phyloP scores from a whole-genome alignment of 2,329 filamentous ascomycete species.

The Penicillium nordicum region DNA sequence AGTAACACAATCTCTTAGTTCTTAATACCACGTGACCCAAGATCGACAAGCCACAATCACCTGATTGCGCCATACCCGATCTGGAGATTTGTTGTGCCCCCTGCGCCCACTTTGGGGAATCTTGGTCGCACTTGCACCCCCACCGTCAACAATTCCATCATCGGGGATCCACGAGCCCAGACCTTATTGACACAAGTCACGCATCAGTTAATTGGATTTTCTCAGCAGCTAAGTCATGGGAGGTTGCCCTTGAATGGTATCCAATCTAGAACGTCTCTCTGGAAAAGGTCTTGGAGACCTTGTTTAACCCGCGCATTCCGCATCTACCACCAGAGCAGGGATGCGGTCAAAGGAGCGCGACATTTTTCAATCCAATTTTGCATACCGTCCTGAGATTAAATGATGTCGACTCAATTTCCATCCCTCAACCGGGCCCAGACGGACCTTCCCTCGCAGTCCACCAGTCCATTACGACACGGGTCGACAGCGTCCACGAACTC shows the following conservation, averaged over 20 bases:
- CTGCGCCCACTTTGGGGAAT: slow-evolving; percentile 20
- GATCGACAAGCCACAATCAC: slow-evolving; percentile 28
- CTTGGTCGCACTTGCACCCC: slow-evolving; percentile 23
- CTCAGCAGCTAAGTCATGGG: not conserved
- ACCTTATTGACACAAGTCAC: not conserved
- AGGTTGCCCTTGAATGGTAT: slow-evolving; percentile 8
- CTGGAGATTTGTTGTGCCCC: slow-evolving; percentile 41
- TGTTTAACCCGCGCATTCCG: slow-evolving; percentile 17
- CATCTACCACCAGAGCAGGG: slow-evolving; percentile 35
- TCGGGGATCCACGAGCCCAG: slow-evolving; percentile 7
- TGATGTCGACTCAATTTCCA: slow-evolving; percentile 41
- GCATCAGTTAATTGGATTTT: not conserved
- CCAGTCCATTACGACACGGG: slow-evolving; percentile 51
- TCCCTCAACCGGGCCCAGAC: slow-evolving; percentile 39
- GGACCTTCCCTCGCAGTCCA: slow-evolving; percentile 40
- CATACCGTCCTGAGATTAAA: slow-evolving; percentile 29
- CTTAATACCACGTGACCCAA: slow-evolving; percentile 7
- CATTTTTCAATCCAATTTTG: slow-evolving; percentile 25
- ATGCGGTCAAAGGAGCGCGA: slow-evolving; percentile 39
- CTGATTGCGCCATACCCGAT: slow-evolving; percentile 31
- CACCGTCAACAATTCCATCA: slow-evolving; percentile 27
- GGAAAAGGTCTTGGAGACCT: not conserved
- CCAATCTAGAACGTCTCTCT: not conserved
- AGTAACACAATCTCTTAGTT: not conserved
- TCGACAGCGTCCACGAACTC: slow-evolving; percentile 56